Evolutionary conservation across 2,329 filamentous ascomycete genomes (phyloP), one percentile per base, ranked within the genome.

Genomic region (Elsinoe arachidis): DNA sequence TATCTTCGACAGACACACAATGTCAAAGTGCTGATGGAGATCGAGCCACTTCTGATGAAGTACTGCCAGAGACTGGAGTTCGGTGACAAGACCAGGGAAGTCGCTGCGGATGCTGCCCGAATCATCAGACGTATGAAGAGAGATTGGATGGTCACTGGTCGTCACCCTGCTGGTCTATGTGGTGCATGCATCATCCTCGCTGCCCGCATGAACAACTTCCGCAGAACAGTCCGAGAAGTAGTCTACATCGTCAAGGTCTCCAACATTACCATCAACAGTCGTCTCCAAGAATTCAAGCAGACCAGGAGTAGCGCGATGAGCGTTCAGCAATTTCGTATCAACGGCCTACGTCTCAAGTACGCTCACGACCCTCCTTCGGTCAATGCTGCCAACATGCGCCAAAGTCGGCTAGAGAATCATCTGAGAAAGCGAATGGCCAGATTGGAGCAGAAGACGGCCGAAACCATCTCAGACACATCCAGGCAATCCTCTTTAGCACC

Each of bases 231-330:
- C 11, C 83, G 90, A 30, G 93, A 99, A 72, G 88, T 99, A 7
- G 92, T 97, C n/a, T 97, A 96, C 69, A 88, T 96, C 37, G 92
- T 96, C 69, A 97, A 96, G 69, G 91, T 97, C 53, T 95, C 91
- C 41, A 95, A 95, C 63, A 82, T 90, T 60, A 99, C 93, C 6
- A 90, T 99, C 60, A 87, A 90, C 66, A 89, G 92, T 69, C 90
- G 93, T 61, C 76, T 99, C 9, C 85, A 91, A 63, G 93, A 99
- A 68, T 99, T 97, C 73, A 90, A 88, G 62, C 81, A 85, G 33
- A 96, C 92, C 0, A 87, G 89, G 61, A 90, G 87, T 60, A 90
- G 90, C 62, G 82, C 83, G 53, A 80, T 97, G 71, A 93, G 90
- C 0, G 88, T 99, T 17, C 86, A 91, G 61, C 86, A 96, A 65